A percentile compares a stretch with the other conserved stretches of the same genome.
Evolutionary conservation across 1,284 basidiomycete species (phyloP).

Genomic region (Ganoderma leucocontextum): DNA sequence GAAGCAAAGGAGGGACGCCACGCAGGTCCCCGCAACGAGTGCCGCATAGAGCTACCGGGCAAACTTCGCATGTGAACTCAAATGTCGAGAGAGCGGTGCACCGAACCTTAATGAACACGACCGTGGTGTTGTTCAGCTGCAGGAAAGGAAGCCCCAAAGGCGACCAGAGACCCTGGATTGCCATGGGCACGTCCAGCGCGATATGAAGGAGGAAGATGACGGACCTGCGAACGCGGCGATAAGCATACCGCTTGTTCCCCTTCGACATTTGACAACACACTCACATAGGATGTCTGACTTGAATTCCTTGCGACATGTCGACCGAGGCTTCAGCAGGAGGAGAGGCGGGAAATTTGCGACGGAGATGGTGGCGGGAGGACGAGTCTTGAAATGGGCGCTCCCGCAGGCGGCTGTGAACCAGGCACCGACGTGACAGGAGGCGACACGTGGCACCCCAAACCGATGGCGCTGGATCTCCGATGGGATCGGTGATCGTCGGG

Average conservation of each 20-base stretch:
- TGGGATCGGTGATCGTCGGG: constrained; percentile 28
- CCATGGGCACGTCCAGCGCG: constrained; percentile 78
- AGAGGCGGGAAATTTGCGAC: background rate
- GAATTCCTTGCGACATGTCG: constrained; percentile 24
- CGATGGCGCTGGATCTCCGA: constrained; percentile 22
- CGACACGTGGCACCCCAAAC: background rate
- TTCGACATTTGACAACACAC: background rate
- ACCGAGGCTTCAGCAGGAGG: background rate
- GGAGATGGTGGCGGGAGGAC: constrained; percentile 10
- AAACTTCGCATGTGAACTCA: constrained; percentile 6
- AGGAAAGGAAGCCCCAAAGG: constrained; percentile 73
- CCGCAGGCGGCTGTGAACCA: background rate
- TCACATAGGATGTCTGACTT: constrained; percentile 28
- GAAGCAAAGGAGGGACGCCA: constrained; percentile 66
- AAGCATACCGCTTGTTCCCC: background rate
- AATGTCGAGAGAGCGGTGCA: background rate
- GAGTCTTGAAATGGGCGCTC: constrained; percentile 2
- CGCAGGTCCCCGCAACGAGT: constrained; percentile 63
- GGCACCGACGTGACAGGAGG: constrained; percentile 1
- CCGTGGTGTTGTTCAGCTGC: constrained; percentile 81
- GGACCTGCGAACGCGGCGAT: constrained; percentile 23
- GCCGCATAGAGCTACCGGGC: constrained; percentile 66
- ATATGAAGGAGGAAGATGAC: constrained; percentile 66
- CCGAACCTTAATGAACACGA: constrained; percentile 76
- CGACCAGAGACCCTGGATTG: constrained; percentile 75